Evolutionary conservation across 2,329 filamentous ascomycete species (phyloP).

Genomic region (Hypoxylon sp.): DNA sequence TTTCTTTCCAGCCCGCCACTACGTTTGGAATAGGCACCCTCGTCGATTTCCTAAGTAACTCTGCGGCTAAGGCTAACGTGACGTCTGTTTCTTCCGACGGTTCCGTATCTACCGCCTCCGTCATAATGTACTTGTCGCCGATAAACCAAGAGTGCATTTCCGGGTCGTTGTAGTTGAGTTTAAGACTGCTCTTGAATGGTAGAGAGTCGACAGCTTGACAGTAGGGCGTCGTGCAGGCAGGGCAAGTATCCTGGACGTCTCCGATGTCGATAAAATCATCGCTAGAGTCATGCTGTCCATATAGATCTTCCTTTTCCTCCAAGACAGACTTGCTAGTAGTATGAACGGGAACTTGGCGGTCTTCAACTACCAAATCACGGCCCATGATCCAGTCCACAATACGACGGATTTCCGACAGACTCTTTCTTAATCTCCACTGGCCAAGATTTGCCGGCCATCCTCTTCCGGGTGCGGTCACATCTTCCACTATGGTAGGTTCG

Average conservation of each 20-base stretch:
- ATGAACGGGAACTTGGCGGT: background rate
- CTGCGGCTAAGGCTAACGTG: constrained; percentile 37
- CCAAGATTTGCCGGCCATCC: background rate
- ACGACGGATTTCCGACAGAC: constrained; percentile 18
- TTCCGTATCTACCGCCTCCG: constrained; percentile 41
- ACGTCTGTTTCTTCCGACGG: constrained; percentile 35
- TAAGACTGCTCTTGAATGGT: constrained; percentile 44
- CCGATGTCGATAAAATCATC: constrained; percentile 41
- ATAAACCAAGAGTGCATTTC: constrained; percentile 45
- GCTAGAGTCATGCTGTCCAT: background rate
- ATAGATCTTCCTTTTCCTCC: background rate
- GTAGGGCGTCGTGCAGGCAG: constrained; percentile 46
- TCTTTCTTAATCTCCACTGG: constrained; percentile 7
- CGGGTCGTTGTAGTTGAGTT: constrained; percentile 44
- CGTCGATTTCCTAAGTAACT: constrained; percentile 31
- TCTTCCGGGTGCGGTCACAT: background rate
- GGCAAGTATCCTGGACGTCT: constrained; percentile 44
- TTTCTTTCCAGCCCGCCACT: constrained; percentile 47
- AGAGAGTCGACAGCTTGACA: constrained; percentile 44
- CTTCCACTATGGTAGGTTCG: background rate
- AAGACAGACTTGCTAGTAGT: background rate
- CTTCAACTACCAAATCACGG: constrained; percentile 13
- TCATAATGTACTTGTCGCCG: constrained; percentile 44
- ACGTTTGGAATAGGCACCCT: constrained; percentile 43
- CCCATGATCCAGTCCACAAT: constrained; percentile 36